Evolutionary conservation across 257 asterid species (phyloP).

Genomic region (Prunella vulgaris): DNA sequence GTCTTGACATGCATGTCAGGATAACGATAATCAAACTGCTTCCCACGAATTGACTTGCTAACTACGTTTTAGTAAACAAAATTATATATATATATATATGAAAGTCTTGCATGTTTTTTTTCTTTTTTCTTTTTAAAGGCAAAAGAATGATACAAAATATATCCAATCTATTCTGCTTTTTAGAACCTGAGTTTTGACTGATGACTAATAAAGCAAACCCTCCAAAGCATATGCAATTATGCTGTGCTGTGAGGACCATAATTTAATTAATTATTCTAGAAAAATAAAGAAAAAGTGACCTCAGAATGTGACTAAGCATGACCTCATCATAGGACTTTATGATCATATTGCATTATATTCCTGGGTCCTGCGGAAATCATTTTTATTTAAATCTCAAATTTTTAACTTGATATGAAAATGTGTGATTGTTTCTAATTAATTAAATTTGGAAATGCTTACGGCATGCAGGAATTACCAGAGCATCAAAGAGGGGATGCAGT

Average conservation of each 20-base stretch:
- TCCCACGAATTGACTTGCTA: not conserved
- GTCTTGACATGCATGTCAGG: not conserved
- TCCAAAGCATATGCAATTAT: not conserved
- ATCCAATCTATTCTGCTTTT: not conserved
- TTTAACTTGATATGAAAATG: too few species aligned
- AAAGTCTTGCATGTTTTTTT: not conserved
- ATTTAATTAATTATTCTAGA: not conserved
- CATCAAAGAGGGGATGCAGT: constrained; percentile 61
- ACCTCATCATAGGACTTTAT: too few species aligned
- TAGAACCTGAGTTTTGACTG: not conserved
- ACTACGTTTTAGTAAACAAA: not conserved
- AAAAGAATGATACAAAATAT: not conserved
- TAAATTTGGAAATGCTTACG: too few species aligned
- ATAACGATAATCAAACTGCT: not conserved
- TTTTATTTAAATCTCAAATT: too few species aligned
- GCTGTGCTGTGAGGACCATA: not conserved
- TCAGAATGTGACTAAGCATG: not conserved
- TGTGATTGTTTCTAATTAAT: too few species aligned
- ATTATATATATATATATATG: too few species aligned
- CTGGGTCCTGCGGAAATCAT: too few species aligned
- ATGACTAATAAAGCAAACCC: not conserved
- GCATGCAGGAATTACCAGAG: constrained; percentile 46
- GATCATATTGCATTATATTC: too few species aligned
- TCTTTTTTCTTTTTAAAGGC: too few species aligned
- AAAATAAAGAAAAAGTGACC: not conserved